Evolutionary conservation across 495 filamentous ascomycete species (phyloP), one percentile per base, ranked within the genome.

Genomic region (Cryomyces minteri): DNA sequence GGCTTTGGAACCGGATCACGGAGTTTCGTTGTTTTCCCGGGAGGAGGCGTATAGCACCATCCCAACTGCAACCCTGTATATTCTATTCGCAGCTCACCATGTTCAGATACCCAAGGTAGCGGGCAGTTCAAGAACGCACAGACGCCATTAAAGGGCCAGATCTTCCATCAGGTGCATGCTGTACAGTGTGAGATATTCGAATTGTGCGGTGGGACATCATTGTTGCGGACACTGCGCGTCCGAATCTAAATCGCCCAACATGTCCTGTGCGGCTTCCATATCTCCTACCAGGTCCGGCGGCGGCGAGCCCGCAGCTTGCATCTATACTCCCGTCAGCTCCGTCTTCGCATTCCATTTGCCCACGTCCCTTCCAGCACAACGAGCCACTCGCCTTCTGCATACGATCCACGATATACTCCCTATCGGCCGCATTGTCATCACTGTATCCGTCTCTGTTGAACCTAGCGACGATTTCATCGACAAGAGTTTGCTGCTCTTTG

Each of bases 221-320:
- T 87, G 82, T 48, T 75, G 73, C 49, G 76, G 72, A 65, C 83
- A 88, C 7, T 74, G 72, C 43, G 79, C 70, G 34, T 38, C 34
- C 18, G 18, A 25, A 50, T 85, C 80, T 31, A 84, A 66, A 48
- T 76, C 78, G 25, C 70, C 71, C 6, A 87, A 60, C 37, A 73
- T 76, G 57, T 84, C 79, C 51, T 85, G 78, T 3, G 80, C 77
- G 47, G 78, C 76, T 37, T 73, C 71, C 81, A 88, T 84, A 56
- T 94, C 85, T 25, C 87, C 82, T 40, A 98, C 80, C 8, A 98
- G 68, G 61, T 95, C 90, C 25, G 79, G 70, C 2, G 90, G 90
- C 6, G 88, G 90, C 37, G 81, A 85, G 4, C 90, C 90, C 14
- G 81, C 79, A 43, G 79, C 77, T 88, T 96, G 90, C 88, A 98